Percentiles rank a stretch among this genome's conserved stretches.
These are phyloP conservation scores for Cladosporium sp. DNA, from an alignment of 2,329 filamentous ascomycete genomes.

Conservation along the genomic window DNA sequence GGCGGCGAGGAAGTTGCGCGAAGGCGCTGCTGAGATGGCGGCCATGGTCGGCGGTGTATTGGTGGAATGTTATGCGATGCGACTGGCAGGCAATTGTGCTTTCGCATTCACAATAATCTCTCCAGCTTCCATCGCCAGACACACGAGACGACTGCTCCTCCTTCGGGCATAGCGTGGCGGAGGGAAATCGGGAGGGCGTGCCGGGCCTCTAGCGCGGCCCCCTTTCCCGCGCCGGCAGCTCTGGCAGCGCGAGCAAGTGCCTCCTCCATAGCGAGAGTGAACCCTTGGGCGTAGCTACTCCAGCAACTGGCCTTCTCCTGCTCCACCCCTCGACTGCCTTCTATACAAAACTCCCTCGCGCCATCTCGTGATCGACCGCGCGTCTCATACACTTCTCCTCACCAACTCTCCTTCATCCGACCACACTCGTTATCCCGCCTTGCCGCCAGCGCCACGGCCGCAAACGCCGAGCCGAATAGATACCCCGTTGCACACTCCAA, in stretches of 20 bases:
- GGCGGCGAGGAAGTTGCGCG: slow-evolving; percentile 41
- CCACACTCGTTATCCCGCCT: slow-evolving; percentile 6
- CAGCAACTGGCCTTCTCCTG: slow-evolving; percentile 8
- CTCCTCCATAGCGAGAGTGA: slow-evolving; percentile 1
- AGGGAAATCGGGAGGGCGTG: not conserved
- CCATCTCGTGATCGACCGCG: slow-evolving; percentile 6
- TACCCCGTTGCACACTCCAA: slow-evolving; percentile 2
- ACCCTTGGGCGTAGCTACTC: slow-evolving; percentile 9
- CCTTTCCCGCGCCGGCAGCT: not conserved
- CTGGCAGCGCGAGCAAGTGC: not conserved
- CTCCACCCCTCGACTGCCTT: not conserved
- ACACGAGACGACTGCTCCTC: not conserved
- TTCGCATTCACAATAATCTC: not conserved
- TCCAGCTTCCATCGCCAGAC: not conserved
- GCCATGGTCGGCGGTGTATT: slow-evolving; percentile 30
- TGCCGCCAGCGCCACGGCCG: slow-evolving; percentile 9
- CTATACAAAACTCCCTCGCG: not conserved
- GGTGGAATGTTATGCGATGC: not conserved
- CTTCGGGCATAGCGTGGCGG: slow-evolving; percentile 5
- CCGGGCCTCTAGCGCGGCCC: not conserved
- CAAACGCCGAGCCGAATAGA: slow-evolving; percentile 7
- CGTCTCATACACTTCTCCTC: not conserved
- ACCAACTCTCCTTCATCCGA: not conserved
- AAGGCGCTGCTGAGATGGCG: slow-evolving; percentile 32
- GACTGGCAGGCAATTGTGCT: not conserved